Conservation (phyloP, 108 stramenopile species). For the Poteriospumella lacustris region DNA sequence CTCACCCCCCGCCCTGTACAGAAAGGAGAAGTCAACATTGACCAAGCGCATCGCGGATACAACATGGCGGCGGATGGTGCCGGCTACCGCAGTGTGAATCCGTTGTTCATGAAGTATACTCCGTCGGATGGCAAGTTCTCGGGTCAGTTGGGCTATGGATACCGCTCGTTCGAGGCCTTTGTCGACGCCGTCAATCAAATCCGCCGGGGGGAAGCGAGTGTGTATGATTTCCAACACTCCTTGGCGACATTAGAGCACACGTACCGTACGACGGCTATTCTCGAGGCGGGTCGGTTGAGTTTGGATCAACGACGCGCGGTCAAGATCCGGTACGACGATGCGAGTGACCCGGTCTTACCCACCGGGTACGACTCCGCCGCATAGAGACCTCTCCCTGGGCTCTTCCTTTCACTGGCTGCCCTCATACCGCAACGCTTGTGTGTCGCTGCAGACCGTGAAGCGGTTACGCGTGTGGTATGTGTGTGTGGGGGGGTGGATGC, state of each 20-base stretch:
- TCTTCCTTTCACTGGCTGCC: too few relatives aligned
- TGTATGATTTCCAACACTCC: constrained; percentile 71
- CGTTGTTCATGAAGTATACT: constrained; percentile 98
- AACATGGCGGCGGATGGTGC: constrained; percentile 72
- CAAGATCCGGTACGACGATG: constrained; percentile 75
- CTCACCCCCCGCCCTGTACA: too few relatives aligned
- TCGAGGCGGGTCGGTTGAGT: constrained; percentile 87
- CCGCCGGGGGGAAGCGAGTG: constrained; percentile 57
- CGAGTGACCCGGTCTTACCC: neutral
- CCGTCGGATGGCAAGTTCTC: constrained; percentile 83
- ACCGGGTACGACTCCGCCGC: too few relatives aligned
- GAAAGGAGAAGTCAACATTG: constrained; percentile 89
- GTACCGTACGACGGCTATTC: constrained; percentile 89
- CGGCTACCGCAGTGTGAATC: constrained; percentile 87
- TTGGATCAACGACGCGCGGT: constrained; percentile 81
- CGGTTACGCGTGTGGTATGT: too few relatives aligned
- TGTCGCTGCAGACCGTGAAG: too few relatives aligned
- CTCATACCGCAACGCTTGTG: too few relatives aligned
- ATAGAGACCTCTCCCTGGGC: too few relatives aligned
- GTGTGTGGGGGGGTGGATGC: too few relatives aligned
- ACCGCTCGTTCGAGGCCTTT: constrained; percentile 82
- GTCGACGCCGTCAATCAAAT: constrained; percentile 60
- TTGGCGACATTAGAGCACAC: constrained; percentile 88
- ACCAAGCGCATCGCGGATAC: constrained; percentile 98
- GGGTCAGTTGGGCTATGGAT: constrained; percentile 93